A percentile compares a stretch with the other conserved stretches of the same genome.
These are phyloP conservation scores for Coniella vitis DNA, from an alignment of 2,329 filamentous ascomycete species.

Conservation along the genomic window DNA sequence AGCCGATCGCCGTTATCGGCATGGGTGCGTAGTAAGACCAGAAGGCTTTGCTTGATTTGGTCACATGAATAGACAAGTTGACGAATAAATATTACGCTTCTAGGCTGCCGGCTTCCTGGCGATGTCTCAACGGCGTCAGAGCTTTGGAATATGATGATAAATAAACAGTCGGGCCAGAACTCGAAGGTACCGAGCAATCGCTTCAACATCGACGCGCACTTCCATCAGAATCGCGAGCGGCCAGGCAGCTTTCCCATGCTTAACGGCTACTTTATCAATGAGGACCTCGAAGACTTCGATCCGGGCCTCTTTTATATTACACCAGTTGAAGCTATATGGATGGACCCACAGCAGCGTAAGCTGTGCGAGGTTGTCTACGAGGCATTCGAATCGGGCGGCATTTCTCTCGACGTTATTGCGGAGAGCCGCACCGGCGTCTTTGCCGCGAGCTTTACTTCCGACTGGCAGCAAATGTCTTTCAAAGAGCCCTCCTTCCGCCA, in stretches of 20 bases:
- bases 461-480: slow-evolving; percentile 21
- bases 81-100: background rate
- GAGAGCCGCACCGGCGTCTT: slow-evolving; percentile 26
- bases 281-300: slow-evolving; percentile 28
- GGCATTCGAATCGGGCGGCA: slow-evolving; percentile 31
- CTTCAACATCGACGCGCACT: slow-evolving; percentile 21
- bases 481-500: slow-evolving; percentile 22
- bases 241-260: slow-evolving; percentile 19
- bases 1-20: background rate
- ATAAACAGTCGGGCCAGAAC: background rate
- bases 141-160: slow-evolving; percentile 14
- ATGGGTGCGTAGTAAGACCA: background rate
- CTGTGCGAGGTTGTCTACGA: slow-evolving; percentile 35
- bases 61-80: background rate
- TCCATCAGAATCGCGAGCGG: slow-evolving; percentile 16
- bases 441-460: slow-evolving; percentile 21
- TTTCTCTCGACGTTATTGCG: slow-evolving; percentile 21
- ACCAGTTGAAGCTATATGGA: slow-evolving; percentile 29
- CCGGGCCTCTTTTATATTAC: slow-evolving; percentile 33
- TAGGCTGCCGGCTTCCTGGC: slow-evolving; percentile 11
- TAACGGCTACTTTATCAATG: slow-evolving; percentile 24
- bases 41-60: background rate
- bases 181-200: slow-evolving; percentile 19
- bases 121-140: background rate
- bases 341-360: slow-evolving; percentile 37